Conservation (phyloP, 2,329 filamentous ascomycete species). For the Beauveria varroae region DNA sequence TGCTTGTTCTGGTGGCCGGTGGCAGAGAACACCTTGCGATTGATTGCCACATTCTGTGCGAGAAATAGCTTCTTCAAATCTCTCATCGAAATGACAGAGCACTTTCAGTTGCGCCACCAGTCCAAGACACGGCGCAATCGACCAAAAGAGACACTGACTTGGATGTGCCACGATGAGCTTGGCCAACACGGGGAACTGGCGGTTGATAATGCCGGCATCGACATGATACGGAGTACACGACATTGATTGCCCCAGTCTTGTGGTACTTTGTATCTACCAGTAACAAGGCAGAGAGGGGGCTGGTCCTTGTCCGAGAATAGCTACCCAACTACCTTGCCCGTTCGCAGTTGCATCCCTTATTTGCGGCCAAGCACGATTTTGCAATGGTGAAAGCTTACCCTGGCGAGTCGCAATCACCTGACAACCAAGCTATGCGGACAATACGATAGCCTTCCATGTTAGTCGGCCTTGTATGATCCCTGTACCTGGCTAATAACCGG, state of each 20-base stretch:
- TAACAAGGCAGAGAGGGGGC: background rate
- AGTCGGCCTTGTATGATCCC: background rate
- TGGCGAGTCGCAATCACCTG: constrained; percentile 6
- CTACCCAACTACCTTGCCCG: background rate
- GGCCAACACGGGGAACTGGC: background rate
- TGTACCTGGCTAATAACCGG: background rate
- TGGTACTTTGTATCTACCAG: background rate
- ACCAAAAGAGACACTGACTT: background rate
- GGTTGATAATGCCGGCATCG: background rate
- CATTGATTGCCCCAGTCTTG: background rate
- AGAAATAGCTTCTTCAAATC: background rate
- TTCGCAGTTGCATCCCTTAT: background rate
- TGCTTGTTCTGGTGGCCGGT: background rate
- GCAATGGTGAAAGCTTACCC: background rate
- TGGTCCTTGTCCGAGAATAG: background rate
- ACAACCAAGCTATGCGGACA: constrained; percentile 6
- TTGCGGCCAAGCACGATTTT: background rate
- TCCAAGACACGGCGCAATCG: background rate
- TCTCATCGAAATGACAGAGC: background rate
- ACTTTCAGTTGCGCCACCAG: background rate
- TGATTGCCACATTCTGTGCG: background rate
- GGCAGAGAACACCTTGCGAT: background rate
- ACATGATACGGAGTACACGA: too few relatives aligned
- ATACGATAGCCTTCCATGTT: background rate
- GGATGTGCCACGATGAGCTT: background rate